These are phyloP conservation scores for Puccinia hordei DNA, from an alignment of 1,284 basidiomycete genomes.

Conservation along the genomic window DNA sequence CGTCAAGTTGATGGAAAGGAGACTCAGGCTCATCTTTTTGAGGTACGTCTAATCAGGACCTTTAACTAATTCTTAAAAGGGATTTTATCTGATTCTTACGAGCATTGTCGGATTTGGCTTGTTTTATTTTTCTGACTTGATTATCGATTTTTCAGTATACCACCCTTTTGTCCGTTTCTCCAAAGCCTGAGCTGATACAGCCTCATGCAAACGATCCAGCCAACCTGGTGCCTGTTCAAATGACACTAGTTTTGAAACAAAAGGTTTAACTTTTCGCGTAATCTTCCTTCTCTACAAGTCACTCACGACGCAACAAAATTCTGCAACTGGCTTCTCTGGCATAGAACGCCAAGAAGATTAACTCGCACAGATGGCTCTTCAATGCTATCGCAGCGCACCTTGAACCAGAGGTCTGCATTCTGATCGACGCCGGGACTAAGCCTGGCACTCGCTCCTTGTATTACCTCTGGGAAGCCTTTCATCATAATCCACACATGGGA, in stretches of 20 bases:
- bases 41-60: conserved; percentile 43
- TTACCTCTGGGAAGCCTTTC: conserved; percentile 87
- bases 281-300: not conserved
- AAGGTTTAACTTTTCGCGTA: not conserved
- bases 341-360: conserved; percentile 94
- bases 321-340: not conserved
- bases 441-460: conserved; percentile 95
- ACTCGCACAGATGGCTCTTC: conserved; percentile 95
- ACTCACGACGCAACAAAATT: not conserved
- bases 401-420: conserved; percentile 82
- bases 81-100: too few relatives aligned
- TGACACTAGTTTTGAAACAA: conserved; percentile 59
- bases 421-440: conserved; percentile 92
- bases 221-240: conserved; percentile 90
- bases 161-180: conserved; percentile 42
- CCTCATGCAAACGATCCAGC: conserved; percentile 62
- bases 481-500: conserved; percentile 77
- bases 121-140: not conserved
- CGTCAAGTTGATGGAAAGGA: conserved; percentile 84
- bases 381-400: conserved; percentile 87
- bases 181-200: conserved; percentile 43
- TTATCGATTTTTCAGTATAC: conserved; percentile 38
- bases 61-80: too few relatives aligned
- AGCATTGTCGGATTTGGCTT: not conserved
- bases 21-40: conserved; percentile 65